Conservation (phyloP, 1,284 basidiomycete species). For the Cutaneotrichosporon mucoides region DNA sequence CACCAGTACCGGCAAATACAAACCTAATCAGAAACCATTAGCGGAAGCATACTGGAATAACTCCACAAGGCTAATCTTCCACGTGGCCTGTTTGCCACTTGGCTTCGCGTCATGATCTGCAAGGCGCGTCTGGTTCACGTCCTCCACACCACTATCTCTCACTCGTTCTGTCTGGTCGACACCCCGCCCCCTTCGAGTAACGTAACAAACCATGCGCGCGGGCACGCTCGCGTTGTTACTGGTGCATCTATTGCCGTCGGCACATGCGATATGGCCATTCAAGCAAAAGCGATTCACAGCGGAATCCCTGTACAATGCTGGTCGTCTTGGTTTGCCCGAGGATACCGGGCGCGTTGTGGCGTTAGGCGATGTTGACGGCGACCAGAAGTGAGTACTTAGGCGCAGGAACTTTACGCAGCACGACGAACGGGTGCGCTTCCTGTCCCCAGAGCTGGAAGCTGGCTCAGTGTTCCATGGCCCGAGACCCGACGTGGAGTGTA, state of each 20-base stretch:
- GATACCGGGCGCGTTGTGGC: slow-evolving; percentile 67
- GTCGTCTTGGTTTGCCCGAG: slow-evolving; percentile 69
- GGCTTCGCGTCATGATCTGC: too few species aligned
- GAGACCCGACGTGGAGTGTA: slow-evolving; percentile 1
- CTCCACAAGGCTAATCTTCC: background rate
- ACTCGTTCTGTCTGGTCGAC: too few species aligned
- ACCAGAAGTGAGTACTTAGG: slow-evolving; percentile 70
- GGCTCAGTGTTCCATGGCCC: too few species aligned
- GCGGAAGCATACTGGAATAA: background rate
- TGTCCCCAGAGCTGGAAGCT: too few species aligned
- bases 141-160: too few species aligned
- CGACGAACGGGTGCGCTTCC: too few species aligned
- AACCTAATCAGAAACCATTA: background rate
- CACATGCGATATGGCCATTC: slow-evolving; percentile 63
- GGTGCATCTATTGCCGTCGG: slow-evolving; percentile 2
- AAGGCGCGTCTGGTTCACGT: too few species aligned
- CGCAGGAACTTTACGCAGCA: background rate
- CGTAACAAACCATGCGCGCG: slow-evolving; percentile 7
- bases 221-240: slow-evolving; percentile 11
- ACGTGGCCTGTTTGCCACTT: background rate
- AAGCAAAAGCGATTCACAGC: slow-evolving; percentile 77
- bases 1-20: background rate
- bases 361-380: slow-evolving; percentile 91
- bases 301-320: slow-evolving; percentile 77
- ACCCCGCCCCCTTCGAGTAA: too few species aligned